phyloP scores from a whole-genome alignment of 805 yeast genomes.

The Debaryomyces prosopidis region DNA sequence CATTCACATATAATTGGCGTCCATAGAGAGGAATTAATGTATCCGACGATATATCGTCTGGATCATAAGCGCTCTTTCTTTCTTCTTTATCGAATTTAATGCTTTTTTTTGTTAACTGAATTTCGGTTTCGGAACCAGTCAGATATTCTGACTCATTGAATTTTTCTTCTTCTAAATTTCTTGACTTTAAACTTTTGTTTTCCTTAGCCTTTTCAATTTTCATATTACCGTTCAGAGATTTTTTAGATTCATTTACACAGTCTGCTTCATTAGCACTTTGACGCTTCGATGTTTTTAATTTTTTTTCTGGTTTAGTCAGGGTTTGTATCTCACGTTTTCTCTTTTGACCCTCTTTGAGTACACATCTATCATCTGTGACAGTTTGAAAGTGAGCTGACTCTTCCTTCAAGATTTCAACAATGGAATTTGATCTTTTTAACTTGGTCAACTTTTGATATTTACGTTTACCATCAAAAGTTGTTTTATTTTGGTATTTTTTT shows the following conservation, averaged over 20 bases:
- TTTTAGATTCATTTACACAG: slow-evolving; percentile 9
- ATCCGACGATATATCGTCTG: slow-evolving; percentile 35
- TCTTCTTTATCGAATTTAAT: slow-evolving; percentile 14
- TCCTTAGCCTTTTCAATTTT: slow-evolving; percentile 7
- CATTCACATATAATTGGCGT: slow-evolving; percentile 33
- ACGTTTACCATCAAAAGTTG: not conserved
- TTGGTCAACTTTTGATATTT: not conserved
- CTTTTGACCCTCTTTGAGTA: slow-evolving; percentile 33
- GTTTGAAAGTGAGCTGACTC: slow-evolving; percentile 40
- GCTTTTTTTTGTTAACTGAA: slow-evolving; percentile 13
- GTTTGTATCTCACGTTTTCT: slow-evolving; percentile 23
- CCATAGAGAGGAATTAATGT: slow-evolving; percentile 23
- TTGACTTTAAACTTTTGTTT: not conserved
- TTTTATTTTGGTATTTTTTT: not conserved
- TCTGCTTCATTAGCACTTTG: not conserved
- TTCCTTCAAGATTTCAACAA: slow-evolving; percentile 12
- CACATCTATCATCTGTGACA: slow-evolving; percentile 36
- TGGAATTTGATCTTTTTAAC: slow-evolving; percentile 1
- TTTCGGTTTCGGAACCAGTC: not conserved
- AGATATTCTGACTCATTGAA: not conserved
- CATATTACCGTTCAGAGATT: slow-evolving; percentile 11
- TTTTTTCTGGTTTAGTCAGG: slow-evolving; percentile 1
- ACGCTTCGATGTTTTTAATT: not conserved
- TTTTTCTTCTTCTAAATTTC: not conserved
- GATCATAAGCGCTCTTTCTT: slow-evolving; percentile 36